Base-by-base conservation (phyloP, 2,329 filamentous ascomycete species). In the Periconia macrospinosa region DNA sequence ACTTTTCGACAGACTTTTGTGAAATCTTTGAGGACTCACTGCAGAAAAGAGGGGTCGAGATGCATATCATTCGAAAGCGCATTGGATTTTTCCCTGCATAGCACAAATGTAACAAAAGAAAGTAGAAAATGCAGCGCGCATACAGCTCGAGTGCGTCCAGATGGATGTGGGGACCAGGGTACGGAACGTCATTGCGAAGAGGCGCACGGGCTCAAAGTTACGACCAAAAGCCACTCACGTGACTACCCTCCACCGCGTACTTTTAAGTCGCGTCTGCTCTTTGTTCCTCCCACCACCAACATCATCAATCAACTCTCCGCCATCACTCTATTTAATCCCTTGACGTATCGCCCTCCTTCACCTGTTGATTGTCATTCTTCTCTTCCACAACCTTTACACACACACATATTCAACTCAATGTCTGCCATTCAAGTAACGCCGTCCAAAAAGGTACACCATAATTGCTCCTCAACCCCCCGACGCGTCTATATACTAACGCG, bases 351-450 rank as follows among this genome's bases (percentile, higher is more conserved):
- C 55, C 59, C 45, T 43, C 45, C 53, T 49, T 27, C 23, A 56
- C 48, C 52, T 63, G 48, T 47, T 40, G 47, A 55, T 33, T 41
- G 50, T 47, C 50, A 53, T 14, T 23, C 27, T 30, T 30, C 53
- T 56, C 47, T 42, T 44, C 47, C 50, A 35, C 50, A 45, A 2
- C 35, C 40, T 45, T 55, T 58, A 55, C 48, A 58, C 55, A 49
- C 45, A 53, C 58, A 67, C 3, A 27, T 27, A 27, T 27, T 27
- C 23, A 27, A 27, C 8, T 27, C 80, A 84, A 94, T 95, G 91
- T 84, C 90, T 76, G 79, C 88, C 59, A 82, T 93, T 41, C 61
- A 69, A 74, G 81, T 90, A 71, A 89, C 87, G 66, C 87, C 87
- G 59, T 89, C 86, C 53, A 90, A 90, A 78, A 84, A 86, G 81